Conservation (phyloP, 805 yeast genomes). For the Candida boleticola region DNA sequence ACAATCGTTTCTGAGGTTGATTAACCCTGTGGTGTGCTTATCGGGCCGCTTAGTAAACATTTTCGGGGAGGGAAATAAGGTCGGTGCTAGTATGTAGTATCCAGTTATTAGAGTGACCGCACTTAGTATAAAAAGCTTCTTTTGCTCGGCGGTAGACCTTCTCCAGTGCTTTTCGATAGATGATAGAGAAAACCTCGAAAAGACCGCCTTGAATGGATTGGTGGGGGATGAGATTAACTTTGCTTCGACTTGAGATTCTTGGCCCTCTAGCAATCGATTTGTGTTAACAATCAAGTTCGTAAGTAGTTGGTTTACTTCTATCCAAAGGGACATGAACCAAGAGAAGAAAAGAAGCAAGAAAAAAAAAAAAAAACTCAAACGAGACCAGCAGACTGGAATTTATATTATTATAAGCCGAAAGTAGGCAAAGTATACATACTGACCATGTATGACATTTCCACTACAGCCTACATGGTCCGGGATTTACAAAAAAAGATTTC, state of each 20-base stretch:
- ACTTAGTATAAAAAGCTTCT: neutral
- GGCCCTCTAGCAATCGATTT: neutral
- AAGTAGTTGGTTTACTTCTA: neutral
- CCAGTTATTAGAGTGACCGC: neutral
- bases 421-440: too few relatives aligned
- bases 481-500: too few relatives aligned
- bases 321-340: neutral
- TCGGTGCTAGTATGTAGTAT: slow-evolving; percentile 4
- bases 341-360: too few relatives aligned
- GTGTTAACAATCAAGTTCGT: neutral
- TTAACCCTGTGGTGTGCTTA: slow-evolving; percentile 75
- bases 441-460: too few relatives aligned
- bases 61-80: slow-evolving; percentile 4
- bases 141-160: neutral
- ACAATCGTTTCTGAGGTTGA: slow-evolving; percentile 84
- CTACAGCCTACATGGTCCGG: too few relatives aligned
- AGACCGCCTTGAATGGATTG: neutral
- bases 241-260: neutral
- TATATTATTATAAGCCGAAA: too few relatives aligned
- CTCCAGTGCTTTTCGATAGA: neutral
- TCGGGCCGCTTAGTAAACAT: slow-evolving; percentile 61
- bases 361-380: neutral
- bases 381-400: neutral
- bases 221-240: neutral
- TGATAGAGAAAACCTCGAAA: neutral